phyloP scores from a whole-genome alignment of 768 basidiomycete species.

The Podaxis pistillaris region DNA sequence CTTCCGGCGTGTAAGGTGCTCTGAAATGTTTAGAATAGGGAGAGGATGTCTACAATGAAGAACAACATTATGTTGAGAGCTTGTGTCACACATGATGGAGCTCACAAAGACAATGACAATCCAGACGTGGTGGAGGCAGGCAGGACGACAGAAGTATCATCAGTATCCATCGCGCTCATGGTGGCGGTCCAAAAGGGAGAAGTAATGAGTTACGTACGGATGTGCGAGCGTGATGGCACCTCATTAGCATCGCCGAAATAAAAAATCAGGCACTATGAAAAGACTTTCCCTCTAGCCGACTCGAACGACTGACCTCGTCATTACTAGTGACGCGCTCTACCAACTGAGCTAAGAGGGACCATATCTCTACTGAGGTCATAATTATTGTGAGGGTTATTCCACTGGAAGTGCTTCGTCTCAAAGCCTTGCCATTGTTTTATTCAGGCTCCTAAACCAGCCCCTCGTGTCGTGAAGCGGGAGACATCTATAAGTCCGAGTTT shows the following conservation, averaged over 20 bases:
- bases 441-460: no score
- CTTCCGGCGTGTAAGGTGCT: slow-evolving; percentile 85
- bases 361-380: not conserved
- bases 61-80: slow-evolving; percentile 19
- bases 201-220: not conserved
- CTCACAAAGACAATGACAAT: slow-evolving; percentile 72
- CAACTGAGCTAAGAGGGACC: slow-evolving; percentile 54
- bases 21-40: slow-evolving; percentile 95
- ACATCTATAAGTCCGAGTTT: no score
- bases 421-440: no score
- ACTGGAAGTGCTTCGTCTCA: no score
- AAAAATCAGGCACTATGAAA: slow-evolving; percentile 8
- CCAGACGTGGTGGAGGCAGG: slow-evolving; percentile 72
- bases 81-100: slow-evolving; percentile 10
- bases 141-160: slow-evolving; percentile 73
- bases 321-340: slow-evolving; percentile 58
- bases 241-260: slow-evolving; percentile 2
- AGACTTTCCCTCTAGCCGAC: slow-evolving; percentile 31
- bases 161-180: slow-evolving; percentile 73
- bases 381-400: not conserved
- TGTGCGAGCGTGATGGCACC: not conserved
- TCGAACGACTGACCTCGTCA: slow-evolving; percentile 37
- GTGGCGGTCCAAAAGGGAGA: slow-evolving; percentile 12
- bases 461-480: no score
- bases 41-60: slow-evolving; percentile 76